Percentiles rank a stretch among this genome's conserved stretches.
Evolutionary conservation across 139 green algal species (phyloP).

Genomic region (Pleodorina starrii): DNA sequence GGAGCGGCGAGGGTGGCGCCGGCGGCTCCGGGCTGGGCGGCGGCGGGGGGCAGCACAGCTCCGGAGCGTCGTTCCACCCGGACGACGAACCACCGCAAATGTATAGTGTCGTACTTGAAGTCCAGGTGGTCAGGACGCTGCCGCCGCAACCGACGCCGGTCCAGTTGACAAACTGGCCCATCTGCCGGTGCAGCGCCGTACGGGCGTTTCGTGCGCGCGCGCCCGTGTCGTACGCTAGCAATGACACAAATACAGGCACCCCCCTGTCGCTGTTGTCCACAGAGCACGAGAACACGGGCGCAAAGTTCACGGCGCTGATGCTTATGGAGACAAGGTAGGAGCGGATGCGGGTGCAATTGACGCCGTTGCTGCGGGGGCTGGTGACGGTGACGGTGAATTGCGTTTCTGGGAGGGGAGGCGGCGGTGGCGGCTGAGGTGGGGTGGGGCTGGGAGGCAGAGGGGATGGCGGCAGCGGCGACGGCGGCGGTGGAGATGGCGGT

Average conservation of each 20-base stretch:
- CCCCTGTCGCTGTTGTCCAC: too few relatives aligned
- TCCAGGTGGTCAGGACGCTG: background rate
- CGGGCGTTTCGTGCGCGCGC: background rate
- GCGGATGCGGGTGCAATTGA: background rate
- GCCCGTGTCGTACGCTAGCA: background rate
- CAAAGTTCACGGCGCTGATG: too few relatives aligned
- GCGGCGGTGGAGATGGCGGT: background rate
- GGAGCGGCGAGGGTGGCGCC: background rate
- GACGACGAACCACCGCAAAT: background rate
- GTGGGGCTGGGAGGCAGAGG: background rate
- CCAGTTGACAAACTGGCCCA: background rate
- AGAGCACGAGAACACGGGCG: too few relatives aligned
- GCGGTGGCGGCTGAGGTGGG: background rate
- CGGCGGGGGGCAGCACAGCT: constrained; percentile 29
- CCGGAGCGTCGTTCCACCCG: background rate
- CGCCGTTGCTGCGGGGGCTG: too few relatives aligned
- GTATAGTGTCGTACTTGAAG: background rate
- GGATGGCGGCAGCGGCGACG: background rate
- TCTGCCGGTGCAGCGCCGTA: background rate
- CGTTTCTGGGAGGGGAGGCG: background rate
- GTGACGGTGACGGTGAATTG: background rate
- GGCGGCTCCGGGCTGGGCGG: constrained; percentile 6
- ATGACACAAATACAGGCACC: background rate
- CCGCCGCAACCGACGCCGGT: constrained; percentile 14
- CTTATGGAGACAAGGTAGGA: too few relatives aligned